These are phyloP conservation scores for Podaxis sp. DNA, from an alignment of 768 basidiomycete genomes.

Conservation along the genomic window DNA sequence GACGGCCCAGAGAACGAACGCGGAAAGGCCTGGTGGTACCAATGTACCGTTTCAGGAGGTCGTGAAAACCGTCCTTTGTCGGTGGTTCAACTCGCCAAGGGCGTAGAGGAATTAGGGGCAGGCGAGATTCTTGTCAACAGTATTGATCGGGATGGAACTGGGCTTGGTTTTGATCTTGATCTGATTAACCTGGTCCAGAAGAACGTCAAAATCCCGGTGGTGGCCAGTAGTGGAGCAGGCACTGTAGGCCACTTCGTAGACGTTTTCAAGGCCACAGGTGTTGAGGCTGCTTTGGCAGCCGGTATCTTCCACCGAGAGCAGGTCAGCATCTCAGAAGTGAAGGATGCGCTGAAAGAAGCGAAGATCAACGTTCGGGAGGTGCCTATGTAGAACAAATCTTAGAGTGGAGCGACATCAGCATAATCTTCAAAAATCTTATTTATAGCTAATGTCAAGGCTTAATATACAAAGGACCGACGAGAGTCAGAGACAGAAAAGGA, in stretches of 20 bases:
- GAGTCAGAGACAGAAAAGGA: background rate
- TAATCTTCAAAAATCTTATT: background rate
- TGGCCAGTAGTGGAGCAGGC: slow-evolving; percentile 95
- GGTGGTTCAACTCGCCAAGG: slow-evolving; percentile 85
- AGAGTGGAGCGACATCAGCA: background rate
- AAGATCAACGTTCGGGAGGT: slow-evolving; percentile 43
- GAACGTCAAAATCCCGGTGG: slow-evolving; percentile 83
- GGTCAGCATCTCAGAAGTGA: slow-evolving; percentile 81
- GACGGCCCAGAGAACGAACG: slow-evolving; percentile 50
- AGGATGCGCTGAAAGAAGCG: slow-evolving; percentile 44
- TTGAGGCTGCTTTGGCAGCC: slow-evolving; percentile 91
- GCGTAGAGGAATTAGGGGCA: slow-evolving; percentile 87
- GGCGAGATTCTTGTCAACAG: slow-evolving; percentile 95
- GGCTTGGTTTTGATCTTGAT: slow-evolving; percentile 86
- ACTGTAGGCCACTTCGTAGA: slow-evolving; percentile 77
- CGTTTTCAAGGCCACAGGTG: slow-evolving; percentile 74
- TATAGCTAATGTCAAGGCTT: background rate
- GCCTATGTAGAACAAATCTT: background rate
- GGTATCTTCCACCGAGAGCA: slow-evolving; percentile 95
- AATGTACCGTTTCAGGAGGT: slow-evolving; percentile 95
- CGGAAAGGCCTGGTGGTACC: slow-evolving; percentile 95
- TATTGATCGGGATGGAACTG: slow-evolving; percentile 94
- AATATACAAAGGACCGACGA: slow-evolving; percentile 6
- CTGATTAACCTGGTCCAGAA: slow-evolving; percentile 72
- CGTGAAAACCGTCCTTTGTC: slow-evolving; percentile 80